phyloP scores from a whole-genome alignment of 306 rosid species.

The Lagenaria siceraria region DNA sequence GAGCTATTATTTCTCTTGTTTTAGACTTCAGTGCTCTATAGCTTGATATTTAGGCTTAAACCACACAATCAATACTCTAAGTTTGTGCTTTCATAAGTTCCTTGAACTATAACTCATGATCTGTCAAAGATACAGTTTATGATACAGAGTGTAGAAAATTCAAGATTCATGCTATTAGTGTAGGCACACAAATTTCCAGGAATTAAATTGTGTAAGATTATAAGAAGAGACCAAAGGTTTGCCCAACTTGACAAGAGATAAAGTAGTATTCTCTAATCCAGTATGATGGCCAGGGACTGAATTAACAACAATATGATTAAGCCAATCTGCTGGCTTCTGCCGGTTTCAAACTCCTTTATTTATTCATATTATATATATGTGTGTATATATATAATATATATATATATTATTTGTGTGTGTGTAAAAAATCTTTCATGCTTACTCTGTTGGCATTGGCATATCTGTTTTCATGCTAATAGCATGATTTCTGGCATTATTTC shows the following conservation, averaged over 20 bases:
- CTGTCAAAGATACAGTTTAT: not conserved
- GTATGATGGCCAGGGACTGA: not conserved
- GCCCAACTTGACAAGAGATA: not conserved
- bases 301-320: not conserved
- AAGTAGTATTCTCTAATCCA: not conserved
- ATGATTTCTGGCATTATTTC: slow-evolving; percentile 20
- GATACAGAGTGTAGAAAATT: not conserved
- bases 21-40: not conserved
- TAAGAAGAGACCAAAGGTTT: not conserved
- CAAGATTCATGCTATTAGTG: not conserved
- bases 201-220: not conserved
- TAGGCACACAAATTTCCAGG: not conserved
- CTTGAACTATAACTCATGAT: not conserved
- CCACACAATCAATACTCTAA: not conserved
- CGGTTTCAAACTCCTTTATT: not conserved
- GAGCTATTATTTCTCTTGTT: not conserved
- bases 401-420: not conserved
- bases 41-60: not conserved
- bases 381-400: too few species aligned
- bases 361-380: not conserved
- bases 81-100: not conserved
- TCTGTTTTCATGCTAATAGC: slow-evolving; percentile 1
- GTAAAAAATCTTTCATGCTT: not conserved
- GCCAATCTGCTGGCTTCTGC: not conserved
- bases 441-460: not conserved